Percentiles rank a stretch among this genome's conserved stretches.
These are phyloP conservation scores for Chloranthus sessilifolius DNA, from an alignment of 164 flowering plant genomes.

Conservation along the genomic window DNA sequence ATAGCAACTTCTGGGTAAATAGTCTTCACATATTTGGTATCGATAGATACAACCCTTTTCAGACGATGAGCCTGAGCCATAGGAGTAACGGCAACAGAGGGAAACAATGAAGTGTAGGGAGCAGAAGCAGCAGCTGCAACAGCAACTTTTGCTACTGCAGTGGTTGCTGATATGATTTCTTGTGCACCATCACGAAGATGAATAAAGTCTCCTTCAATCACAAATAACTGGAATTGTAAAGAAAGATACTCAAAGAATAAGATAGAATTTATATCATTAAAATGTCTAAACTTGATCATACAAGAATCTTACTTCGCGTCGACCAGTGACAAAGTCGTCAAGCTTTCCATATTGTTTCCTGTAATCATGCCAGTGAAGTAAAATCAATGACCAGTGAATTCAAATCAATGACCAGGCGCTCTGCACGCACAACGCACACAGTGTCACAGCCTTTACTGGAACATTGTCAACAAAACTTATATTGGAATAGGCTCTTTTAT, in stretches of 20 bases:
- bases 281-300: not conserved
- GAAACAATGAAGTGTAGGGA: slow-evolving; percentile 55
- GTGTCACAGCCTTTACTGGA: too few relatives aligned
- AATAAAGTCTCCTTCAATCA: slow-evolving; percentile 83
- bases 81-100: slow-evolving; percentile 92
- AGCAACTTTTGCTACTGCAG: slow-evolving; percentile 91
- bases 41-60: slow-evolving; percentile 44
- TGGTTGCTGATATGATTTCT: slow-evolving; percentile 77
- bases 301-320: slow-evolving; percentile 60
- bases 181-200: slow-evolving; percentile 96
- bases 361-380: slow-evolving; percentile 98
- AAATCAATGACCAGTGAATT: too few relatives aligned
- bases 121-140: slow-evolving; percentile 73
- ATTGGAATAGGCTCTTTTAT: too few relatives aligned
- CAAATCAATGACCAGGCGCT: too few relatives aligned
- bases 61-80: slow-evolving; percentile 75
- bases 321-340: slow-evolving; percentile 77
- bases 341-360: slow-evolving; percentile 86
- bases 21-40: slow-evolving; percentile 28
- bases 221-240: slow-evolving; percentile 61
- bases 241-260: slow-evolving; percentile 1
- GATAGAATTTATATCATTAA: not conserved
- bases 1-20: slow-evolving; percentile 17
- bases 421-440: too few relatives aligned
- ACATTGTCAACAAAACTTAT: too few relatives aligned